Conservation (phyloP, 768 basidiomycete genomes). For the button mushroom (Agaricus bisporus) region DNA sequence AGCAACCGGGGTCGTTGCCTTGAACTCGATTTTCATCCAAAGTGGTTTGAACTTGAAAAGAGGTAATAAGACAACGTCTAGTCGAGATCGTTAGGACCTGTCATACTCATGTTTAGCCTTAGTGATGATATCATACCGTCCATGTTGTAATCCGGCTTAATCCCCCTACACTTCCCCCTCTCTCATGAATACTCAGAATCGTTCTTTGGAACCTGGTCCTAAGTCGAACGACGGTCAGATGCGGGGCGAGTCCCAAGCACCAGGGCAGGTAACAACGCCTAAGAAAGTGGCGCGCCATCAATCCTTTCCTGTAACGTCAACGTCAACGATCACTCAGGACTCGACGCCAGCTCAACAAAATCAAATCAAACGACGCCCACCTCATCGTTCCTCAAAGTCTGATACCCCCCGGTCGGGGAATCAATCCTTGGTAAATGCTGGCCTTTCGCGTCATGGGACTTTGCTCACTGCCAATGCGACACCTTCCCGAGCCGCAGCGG, state of each 20-base stretch:
- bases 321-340: neutral
- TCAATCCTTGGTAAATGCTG: neutral
- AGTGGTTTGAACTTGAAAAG: slow-evolving; percentile 47
- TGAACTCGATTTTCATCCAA: slow-evolving; percentile 56
- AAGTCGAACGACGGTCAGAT: neutral
- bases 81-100: no score
- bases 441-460: slow-evolving; percentile 23
- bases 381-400: neutral
- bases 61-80: slow-evolving; percentile 39
- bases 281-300: neutral
- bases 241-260: neutral
- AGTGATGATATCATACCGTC: no score
- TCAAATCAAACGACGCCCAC: neutral
- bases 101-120: no score
- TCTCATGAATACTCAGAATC: neutral
- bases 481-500: slow-evolving; percentile 43
- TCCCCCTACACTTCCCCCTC: no score
- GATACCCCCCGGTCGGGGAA: neutral
- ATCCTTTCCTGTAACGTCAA: neutral
- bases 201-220: neutral
- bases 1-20: slow-evolving; percentile 38
- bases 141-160: no score
- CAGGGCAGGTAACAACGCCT: neutral
- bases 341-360: neutral
- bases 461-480: slow-evolving; percentile 46